Conservation (phyloP, 2,329 filamentous ascomycete genomes). For the Blastomyces parvus region DNA sequence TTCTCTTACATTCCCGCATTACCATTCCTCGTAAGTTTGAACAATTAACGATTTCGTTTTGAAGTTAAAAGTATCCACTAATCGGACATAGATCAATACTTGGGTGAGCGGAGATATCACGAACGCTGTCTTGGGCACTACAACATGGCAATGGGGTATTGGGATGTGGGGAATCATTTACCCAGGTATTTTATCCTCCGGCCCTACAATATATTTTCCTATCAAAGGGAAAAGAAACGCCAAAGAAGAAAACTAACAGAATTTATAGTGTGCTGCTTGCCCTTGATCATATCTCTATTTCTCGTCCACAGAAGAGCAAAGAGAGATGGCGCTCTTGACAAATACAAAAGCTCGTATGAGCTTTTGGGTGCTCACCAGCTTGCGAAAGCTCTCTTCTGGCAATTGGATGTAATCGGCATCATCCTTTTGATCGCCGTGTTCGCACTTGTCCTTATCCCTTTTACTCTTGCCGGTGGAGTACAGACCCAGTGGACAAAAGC, state of each 20-base stretch:
- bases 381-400: constrained; percentile 43
- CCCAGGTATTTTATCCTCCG: constrained; percentile 26
- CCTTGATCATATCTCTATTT: constrained; percentile 45
- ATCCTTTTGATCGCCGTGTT: constrained; percentile 45
- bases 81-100: constrained; percentile 43
- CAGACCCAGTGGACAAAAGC: constrained; percentile 42
- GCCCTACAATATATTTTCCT: neutral
- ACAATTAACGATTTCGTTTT: neutral
- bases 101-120: constrained; percentile 55
- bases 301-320: constrained; percentile 46
- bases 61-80: neutral
- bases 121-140: constrained; percentile 39
- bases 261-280: constrained; percentile 39
- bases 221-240: neutral
- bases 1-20: constrained; percentile 56
- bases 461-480: constrained; percentile 48
- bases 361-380: constrained; percentile 33
- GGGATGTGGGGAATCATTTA: constrained; percentile 58
- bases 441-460: constrained; percentile 46
- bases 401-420: constrained; percentile 47
- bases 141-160: constrained; percentile 53
- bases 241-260: neutral
- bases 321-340: constrained; percentile 40
- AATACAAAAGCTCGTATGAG: constrained; percentile 38
- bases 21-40: constrained; percentile 42